These are phyloP conservation scores for Sclerotiophoma versabilis DNA, from an alignment of 2,329 filamentous ascomycete genomes.

Conservation along the genomic window DNA sequence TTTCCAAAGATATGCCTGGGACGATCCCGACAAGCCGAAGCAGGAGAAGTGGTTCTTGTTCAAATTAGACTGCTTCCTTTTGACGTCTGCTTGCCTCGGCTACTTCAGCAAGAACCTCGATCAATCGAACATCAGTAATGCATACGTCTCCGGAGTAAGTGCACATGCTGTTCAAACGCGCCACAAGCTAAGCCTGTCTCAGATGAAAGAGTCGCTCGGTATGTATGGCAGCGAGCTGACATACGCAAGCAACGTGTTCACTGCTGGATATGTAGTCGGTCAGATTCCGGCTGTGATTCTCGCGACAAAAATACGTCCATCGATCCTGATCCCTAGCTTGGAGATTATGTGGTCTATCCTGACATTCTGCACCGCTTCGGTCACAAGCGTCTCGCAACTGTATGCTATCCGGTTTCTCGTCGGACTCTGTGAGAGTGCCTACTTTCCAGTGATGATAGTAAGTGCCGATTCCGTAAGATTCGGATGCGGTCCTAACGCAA, in stretches of 20 bases:
- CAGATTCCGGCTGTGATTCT: slow-evolving; percentile 41
- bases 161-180: no score
- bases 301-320: slow-evolving; percentile 32
- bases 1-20: slow-evolving; percentile 31
- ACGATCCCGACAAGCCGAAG: slow-evolving; percentile 26
- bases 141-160: slow-evolving; percentile 41
- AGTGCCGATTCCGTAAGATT: not conserved
- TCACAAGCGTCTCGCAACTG: slow-evolving; percentile 36
- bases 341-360: slow-evolving; percentile 40
- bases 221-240: slow-evolving; percentile 44
- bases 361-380: slow-evolving; percentile 29
- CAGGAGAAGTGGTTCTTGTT: slow-evolving; percentile 38
- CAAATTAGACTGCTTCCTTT: slow-evolving; percentile 39
- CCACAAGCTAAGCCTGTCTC: not conserved
- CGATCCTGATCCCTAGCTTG: slow-evolving; percentile 40
- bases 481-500: not conserved
- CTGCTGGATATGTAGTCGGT: slow-evolving; percentile 39
- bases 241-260: slow-evolving; percentile 39
- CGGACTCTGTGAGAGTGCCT: slow-evolving; percentile 34
- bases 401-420: slow-evolving; percentile 47
- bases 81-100: slow-evolving; percentile 33
- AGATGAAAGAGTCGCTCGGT: slow-evolving; percentile 41
- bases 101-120: slow-evolving; percentile 40
- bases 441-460: slow-evolving; percentile 41
- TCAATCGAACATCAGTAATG: slow-evolving; percentile 39